Percentiles rank a stretch among this genome's conserved stretches.
These are phyloP conservation scores for Aspergillus udagawae DNA, from an alignment of 2,329 filamentous ascomycete species.

Conservation along the genomic window DNA sequence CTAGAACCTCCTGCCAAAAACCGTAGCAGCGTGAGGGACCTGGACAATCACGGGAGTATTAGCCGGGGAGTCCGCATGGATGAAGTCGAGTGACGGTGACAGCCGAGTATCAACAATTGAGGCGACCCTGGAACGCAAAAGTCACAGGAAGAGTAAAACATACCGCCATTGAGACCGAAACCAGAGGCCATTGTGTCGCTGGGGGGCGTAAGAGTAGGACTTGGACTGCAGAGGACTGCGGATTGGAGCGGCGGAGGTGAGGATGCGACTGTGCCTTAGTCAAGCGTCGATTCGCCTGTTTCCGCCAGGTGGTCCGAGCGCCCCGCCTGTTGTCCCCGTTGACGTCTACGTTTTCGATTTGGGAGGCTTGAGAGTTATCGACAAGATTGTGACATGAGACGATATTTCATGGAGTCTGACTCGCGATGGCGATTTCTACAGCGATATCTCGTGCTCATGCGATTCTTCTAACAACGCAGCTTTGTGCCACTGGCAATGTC, in stretches of 20 bases:
- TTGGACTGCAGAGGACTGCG: constrained; percentile 19
- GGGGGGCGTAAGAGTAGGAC: constrained; percentile 14
- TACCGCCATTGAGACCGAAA: constrained; percentile 54
- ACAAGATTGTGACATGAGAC: not conserved
- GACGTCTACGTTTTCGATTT: constrained; percentile 16
- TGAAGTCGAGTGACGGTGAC: not conserved
- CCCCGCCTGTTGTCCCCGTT: constrained; percentile 21
- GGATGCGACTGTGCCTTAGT: constrained; percentile 30
- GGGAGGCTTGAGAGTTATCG: constrained; percentile 7
- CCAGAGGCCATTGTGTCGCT: constrained; percentile 46
- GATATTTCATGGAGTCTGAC: not conserved
- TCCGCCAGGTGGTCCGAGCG: constrained; percentile 26
- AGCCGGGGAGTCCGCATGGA: constrained; percentile 18
- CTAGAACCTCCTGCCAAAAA: constrained; percentile 99
- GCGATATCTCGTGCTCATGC: constrained; percentile 53
- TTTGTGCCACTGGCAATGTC: constrained; percentile 54
- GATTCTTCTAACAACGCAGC: constrained; percentile 55
- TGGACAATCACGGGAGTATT: constrained; percentile 31
- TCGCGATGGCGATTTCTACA: constrained; percentile 34
- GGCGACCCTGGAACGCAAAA: not conserved
- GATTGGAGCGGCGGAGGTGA: constrained; percentile 22
- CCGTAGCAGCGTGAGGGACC: constrained; percentile 84
- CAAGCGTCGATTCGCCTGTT: constrained; percentile 11
- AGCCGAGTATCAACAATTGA: constrained; percentile 11
- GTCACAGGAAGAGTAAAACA: constrained; percentile 18